A percentile compares a stretch with the other conserved stretches of the same genome.
phyloP scores from a whole-genome alignment of 139 green algal species.

The Asterochloris sp. region DNA sequence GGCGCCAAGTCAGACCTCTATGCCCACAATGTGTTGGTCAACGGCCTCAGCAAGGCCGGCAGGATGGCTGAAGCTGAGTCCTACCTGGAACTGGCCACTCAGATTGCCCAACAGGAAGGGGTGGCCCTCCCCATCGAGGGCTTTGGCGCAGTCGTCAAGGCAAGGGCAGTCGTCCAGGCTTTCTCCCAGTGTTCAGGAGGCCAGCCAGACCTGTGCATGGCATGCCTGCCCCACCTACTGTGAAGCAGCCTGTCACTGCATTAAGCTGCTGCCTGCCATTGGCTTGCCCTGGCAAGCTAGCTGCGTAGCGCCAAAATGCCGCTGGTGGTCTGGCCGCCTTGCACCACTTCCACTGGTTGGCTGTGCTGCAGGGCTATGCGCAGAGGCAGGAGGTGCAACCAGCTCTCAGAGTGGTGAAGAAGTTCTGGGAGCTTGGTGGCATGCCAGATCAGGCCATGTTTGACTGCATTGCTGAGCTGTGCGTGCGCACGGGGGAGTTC shows the following conservation, averaged over 20 bases:
- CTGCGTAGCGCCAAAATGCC: background rate
- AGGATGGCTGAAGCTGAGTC: conserved; percentile 50
- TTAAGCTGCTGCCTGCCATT: background rate
- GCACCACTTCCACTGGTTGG: conserved; percentile 17
- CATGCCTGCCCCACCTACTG: background rate
- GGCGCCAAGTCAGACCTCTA: conserved; percentile 33
- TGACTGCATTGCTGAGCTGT: conserved; percentile 43
- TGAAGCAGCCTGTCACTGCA: background rate
- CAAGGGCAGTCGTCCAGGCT: background rate
- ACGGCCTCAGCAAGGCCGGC: conserved; percentile 40
- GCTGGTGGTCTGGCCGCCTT: background rate
- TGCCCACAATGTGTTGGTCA: conserved; percentile 46
- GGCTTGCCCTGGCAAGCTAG: background rate
- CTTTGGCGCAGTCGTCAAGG: conserved; percentile 40
- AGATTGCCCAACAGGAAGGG: background rate
- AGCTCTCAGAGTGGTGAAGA: conserved; percentile 35
- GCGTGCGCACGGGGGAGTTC: conserved; percentile 32
- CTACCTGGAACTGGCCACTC: conserved; percentile 18
- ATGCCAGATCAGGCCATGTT: conserved; percentile 52
- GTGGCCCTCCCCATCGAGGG: conserved; percentile 35
- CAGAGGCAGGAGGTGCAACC: conserved; percentile 20
- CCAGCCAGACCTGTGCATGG: background rate
- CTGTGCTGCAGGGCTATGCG: conserved; percentile 46
- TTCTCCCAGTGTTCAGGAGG: background rate
- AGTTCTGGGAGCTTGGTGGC: conserved; percentile 51